Base-by-base conservation (phyloP, 2,329 filamentous ascomycete genomes). In the Cytospora piceicola region DNA sequence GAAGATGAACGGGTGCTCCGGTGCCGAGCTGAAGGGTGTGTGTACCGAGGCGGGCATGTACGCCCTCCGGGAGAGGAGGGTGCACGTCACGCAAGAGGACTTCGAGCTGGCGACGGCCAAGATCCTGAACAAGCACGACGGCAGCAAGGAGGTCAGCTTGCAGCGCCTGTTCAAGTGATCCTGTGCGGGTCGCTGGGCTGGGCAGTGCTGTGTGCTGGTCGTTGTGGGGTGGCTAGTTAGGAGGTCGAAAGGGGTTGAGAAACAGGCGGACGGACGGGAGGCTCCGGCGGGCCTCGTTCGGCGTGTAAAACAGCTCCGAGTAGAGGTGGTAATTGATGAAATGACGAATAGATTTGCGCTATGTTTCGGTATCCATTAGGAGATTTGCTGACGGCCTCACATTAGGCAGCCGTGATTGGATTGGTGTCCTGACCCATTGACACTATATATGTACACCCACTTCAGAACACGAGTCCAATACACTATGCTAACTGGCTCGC, bases 41-140 rank as follows among this genome's bases (percentile, higher is more conserved):
- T 99, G 95, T 78, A 99, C 95, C 55, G 95, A 99, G 80, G 93
- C 95, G 3, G 95, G 95, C 73, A 99, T 99, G 95, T 99, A 95
- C 76, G 95, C 95, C 17, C 84, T 99, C 70, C 89, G 95, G 72
- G 95, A 99, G 82, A 86, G 95, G 76, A 89, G 95, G 80, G 94
- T 99, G 66, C 95, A 99, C 78, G 95, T 99, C 71, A 99, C 95
- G 46, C 95, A 99, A 78, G 95, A 99, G 80, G 95, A 99, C 80
- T 99, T 99, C 77, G 95, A 99, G 78, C 85, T 99, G 69, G 95
- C 95, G 39, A 99, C 95, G 8, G 95, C 95, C 77, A 99, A 99
- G 91, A 94, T 99, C 68, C 86, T 99, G 77, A 98, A 99, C 88
- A 98, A 97, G 86, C 95, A 98, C 78, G 95, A 98, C 75, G 66